Conservation (phyloP, 306 rosid species). For the Vigna mungo region DNA sequence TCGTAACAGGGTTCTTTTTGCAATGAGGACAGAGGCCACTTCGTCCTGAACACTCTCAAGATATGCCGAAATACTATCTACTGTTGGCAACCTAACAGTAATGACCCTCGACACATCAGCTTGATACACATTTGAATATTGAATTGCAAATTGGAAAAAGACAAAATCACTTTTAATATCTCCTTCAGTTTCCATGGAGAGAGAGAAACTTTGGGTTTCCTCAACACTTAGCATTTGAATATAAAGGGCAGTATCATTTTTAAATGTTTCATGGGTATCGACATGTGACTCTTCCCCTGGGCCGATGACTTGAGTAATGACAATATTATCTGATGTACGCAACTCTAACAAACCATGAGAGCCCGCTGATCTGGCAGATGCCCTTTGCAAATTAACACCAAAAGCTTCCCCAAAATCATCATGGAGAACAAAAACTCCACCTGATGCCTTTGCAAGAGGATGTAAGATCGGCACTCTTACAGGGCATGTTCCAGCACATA, state of each 20-base stretch:
- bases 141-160: conserved; percentile 55
- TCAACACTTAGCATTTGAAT: conserved; percentile 90
- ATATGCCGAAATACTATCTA: conserved; percentile 79
- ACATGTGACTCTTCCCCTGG: conserved; percentile 95
- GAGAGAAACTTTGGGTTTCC: conserved; percentile 85
- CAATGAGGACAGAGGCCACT: conserved; percentile 85
- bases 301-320: conserved; percentile 86
- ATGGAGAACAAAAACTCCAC: conserved; percentile 94
- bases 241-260: conserved; percentile 70
- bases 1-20: conserved; percentile 79
- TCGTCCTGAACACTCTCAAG: conserved; percentile 90
- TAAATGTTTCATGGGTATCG: conserved; percentile 81
- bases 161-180: conserved; percentile 56
- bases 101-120: conserved; percentile 76
- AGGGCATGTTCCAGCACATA: conserved; percentile 99
- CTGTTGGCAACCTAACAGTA: conserved; percentile 80
- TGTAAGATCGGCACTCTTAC: conserved; percentile 93
- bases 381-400: conserved; percentile 98
- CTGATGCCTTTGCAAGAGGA: conserved; percentile 96
- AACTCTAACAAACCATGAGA: conserved; percentile 86
- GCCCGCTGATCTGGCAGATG: conserved; percentile 92
- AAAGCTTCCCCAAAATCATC: conserved; percentile 99
- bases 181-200: conserved; percentile 86
- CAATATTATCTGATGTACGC: conserved; percentile 84
- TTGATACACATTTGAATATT: conserved; percentile 52